Conservation (phyloP, 192 early-diverging fungal species). For the Coemansia sp. region DNA sequence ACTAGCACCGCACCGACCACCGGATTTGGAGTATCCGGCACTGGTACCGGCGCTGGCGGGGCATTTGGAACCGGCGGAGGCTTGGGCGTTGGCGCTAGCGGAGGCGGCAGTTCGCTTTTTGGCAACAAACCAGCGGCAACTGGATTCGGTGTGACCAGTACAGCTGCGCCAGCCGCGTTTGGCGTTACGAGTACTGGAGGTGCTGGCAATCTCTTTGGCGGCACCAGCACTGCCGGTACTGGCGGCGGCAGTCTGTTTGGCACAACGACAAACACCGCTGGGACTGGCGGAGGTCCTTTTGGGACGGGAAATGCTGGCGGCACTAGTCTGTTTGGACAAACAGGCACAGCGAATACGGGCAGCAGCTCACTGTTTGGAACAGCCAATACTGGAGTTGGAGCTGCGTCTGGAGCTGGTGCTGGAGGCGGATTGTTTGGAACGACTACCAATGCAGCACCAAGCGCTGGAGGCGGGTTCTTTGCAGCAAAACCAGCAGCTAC, state of each 20-base stretch:
- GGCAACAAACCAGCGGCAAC: not conserved
- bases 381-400: constrained; percentile 20
- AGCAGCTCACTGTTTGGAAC: constrained; percentile 47
- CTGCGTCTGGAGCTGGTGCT: constrained; percentile 11
- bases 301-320: constrained; percentile 48
- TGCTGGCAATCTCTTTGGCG: constrained; percentile 43
- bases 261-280: not conserved
- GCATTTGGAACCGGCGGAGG: not conserved
- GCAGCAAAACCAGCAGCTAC: not conserved
- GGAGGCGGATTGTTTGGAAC: constrained; percentile 16
- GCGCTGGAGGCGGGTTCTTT: constrained; percentile 10
- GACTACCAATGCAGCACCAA: not conserved
- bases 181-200: constrained; percentile 14
- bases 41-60: not conserved
- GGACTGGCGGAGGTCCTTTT: constrained; percentile 36
- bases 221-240: constrained; percentile 13
- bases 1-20: not conserved
- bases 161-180: constrained; percentile 8
- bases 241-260: constrained; percentile 33
- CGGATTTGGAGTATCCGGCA: not conserved
- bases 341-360: constrained; percentile 28
- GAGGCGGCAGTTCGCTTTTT: not conserved
- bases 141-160: constrained; percentile 1
- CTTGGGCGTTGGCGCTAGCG: not conserved
- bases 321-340: constrained; percentile 5